Evolutionary conservation across 805 yeast species (phyloP).

Genomic region (Candida awuae): DNA sequence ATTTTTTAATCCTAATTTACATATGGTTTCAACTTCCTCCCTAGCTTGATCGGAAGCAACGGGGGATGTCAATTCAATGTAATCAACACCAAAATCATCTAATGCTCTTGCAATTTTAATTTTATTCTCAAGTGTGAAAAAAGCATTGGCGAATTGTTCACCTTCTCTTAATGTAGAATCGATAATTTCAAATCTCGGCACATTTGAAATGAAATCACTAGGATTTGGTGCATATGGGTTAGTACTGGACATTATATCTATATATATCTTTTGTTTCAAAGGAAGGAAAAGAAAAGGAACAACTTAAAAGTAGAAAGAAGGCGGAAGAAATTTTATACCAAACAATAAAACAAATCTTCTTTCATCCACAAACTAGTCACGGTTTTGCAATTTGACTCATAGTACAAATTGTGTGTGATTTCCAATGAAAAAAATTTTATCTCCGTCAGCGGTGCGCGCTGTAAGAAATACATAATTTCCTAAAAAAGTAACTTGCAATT

Average conservation of each 20-base stretch:
- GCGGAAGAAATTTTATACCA: too few species aligned
- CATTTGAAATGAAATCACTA: conserved; percentile 48
- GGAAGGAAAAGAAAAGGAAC: background rate
- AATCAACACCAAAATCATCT: conserved; percentile 55
- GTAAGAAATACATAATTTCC: too few species aligned
- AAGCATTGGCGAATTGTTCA: conserved; percentile 58
- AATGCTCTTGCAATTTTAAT: conserved; percentile 52
- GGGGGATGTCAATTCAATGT: conserved; percentile 53
- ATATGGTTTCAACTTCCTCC: conserved; percentile 49
- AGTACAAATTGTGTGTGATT: too few species aligned
- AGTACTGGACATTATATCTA: conserved; percentile 10
- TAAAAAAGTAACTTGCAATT: too few species aligned
- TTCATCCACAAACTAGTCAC: too few species aligned
- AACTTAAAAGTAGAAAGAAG: background rate
- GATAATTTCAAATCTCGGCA: conserved; percentile 43
- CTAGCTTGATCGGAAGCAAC: conserved; percentile 53
- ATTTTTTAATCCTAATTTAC: conserved; percentile 46
- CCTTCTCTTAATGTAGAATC: conserved; percentile 58
- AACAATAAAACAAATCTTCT: too few species aligned
- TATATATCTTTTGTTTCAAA: background rate
- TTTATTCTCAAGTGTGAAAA: conserved; percentile 48
- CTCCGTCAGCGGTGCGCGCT: too few species aligned
- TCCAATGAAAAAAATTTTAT: too few species aligned
- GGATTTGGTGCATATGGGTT: conserved; percentile 58
- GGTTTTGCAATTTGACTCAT: too few species aligned